Base-by-base conservation (phyloP, 345 rosid species). In the Carallia pectinifolia region DNA sequence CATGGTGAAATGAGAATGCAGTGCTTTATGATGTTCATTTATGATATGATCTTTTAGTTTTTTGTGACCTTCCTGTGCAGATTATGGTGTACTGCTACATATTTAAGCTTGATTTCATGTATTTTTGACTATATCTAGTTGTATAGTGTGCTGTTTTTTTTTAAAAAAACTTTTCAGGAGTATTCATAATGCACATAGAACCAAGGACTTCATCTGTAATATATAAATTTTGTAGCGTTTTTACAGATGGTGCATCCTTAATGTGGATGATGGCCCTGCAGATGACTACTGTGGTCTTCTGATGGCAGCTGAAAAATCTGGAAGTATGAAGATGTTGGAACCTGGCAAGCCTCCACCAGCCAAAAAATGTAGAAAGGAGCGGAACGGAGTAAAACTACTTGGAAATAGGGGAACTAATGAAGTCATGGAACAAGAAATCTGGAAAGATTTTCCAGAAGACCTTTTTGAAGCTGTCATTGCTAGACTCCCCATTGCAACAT, bases 381-480 rank as follows among this genome's bases (percentile, higher is more conserved):
- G 83, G 55, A 84, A 76, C 74, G 84, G 80, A 72, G 91, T 87
- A 37, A 87, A 88, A 67, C 74, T 81, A 67, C 69, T 69, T 64
- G 81, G 76, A 71, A 76, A 71, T 65, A 74, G 70, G 39, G 71
- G 65, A 60, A 36, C 78, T 31, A 74, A 64, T 55, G 97, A 86
- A 78, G 75, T 76, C 66, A 86, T 95, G 97, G 96, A 86, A 34
- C 85, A 79, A 80, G 81, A 88, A 60, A 86, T 95, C 63, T 95
- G 99, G 99, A 88, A 86, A 81, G 94, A 89, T 38, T 95, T 95
- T 76, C 99, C 99, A 0, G 94, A 86, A 77, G 99, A 95, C 80
- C 99, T 95, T 69, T 89, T 85, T 10, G 97, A 95, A 80, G 91
- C 87, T 67, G 87, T 95, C 74, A 82, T 95, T 77, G 93, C 97